Evolutionary conservation across 352 stramenopile genomes (phyloP).

Genomic region (Phytophthora megakarya): DNA sequence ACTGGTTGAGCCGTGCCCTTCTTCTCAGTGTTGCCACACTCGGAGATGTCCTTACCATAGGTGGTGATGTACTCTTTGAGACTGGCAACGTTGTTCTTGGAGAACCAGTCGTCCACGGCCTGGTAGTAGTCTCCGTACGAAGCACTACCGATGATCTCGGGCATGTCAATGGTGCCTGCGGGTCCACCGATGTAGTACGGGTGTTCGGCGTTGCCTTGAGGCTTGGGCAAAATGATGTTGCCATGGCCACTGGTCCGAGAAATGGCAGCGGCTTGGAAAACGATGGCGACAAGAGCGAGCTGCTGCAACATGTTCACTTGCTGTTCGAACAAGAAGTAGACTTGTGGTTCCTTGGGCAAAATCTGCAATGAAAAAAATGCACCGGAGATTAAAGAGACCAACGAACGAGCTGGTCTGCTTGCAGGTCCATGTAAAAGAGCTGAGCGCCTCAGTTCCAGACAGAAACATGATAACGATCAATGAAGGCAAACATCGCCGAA

Average conservation of each 20-base stretch:
- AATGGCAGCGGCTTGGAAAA: constrained; percentile 25
- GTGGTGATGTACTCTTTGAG: constrained; percentile 37
- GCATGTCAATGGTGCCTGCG: constrained; percentile 34
- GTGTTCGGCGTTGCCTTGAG: constrained; percentile 19
- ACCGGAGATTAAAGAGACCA: not conserved
- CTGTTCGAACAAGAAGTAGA: not conserved
- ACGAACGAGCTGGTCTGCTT: not conserved
- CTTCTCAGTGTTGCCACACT: constrained; percentile 38
- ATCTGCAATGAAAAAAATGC: constrained; percentile 28
- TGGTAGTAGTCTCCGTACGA: constrained; percentile 38
- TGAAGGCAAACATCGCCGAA: too few species aligned
- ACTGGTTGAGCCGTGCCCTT: constrained; percentile 24
- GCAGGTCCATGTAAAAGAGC: constrained; percentile 20
- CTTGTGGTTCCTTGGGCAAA: constrained; percentile 6
- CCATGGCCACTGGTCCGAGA: constrained; percentile 24
- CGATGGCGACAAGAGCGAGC: constrained; percentile 13
- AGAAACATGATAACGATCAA: constrained; percentile 6
- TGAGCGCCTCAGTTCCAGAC: not conserved
- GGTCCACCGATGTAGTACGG: constrained; percentile 33
- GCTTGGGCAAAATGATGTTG: constrained; percentile 35
- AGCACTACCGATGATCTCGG: constrained; percentile 26
- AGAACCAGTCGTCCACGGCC: constrained; percentile 35
- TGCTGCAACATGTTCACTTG: constrained; percentile 27
- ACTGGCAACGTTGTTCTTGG: constrained; percentile 34
- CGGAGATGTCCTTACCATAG: constrained; percentile 21